Conservation (phyloP, 2,329 filamentous ascomycete genomes). For the Teratosphaeria viscida region DNA sequence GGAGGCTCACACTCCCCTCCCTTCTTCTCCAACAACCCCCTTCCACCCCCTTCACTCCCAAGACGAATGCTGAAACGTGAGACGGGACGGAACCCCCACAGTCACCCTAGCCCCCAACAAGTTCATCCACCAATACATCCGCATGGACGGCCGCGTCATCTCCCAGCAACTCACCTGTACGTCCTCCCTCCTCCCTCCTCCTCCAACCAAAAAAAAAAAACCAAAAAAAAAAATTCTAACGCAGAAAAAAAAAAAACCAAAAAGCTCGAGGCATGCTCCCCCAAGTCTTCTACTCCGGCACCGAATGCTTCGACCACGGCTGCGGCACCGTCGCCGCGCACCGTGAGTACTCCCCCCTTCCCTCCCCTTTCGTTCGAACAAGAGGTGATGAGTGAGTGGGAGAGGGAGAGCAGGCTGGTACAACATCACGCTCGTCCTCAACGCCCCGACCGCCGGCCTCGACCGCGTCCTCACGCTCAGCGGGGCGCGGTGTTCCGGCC, state of each 20-base stretch:
- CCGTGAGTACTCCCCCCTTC: background rate
- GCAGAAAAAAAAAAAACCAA: too few species aligned
- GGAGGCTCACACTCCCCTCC: too few species aligned
- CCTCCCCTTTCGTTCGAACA: background rate
- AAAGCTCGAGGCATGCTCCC: background rate
- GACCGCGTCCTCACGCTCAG: background rate
- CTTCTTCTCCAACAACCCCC: too few species aligned
- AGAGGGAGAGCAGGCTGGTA: background rate
- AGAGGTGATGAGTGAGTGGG: too few species aligned
- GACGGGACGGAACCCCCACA: too few species aligned
- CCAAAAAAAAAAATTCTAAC: too few species aligned
- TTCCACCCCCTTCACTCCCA: too few species aligned
- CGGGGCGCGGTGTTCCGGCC: background rate
- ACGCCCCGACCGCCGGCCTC: background rate
- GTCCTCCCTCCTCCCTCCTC: too few species aligned
- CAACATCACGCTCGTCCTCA: background rate
- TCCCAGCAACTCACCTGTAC: background rate
- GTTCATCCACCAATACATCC: background rate
- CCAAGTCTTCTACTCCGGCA: background rate
- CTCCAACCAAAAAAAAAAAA: too few species aligned
- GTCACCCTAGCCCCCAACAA: background rate
- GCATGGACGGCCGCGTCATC: background rate
- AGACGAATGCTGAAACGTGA: too few species aligned
- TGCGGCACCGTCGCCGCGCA: background rate
- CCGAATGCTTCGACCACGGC: background rate